These are phyloP conservation scores for Tieghemostelium lacteum DNA, from an alignment of 78 protist species.

Conservation along the genomic window DNA sequence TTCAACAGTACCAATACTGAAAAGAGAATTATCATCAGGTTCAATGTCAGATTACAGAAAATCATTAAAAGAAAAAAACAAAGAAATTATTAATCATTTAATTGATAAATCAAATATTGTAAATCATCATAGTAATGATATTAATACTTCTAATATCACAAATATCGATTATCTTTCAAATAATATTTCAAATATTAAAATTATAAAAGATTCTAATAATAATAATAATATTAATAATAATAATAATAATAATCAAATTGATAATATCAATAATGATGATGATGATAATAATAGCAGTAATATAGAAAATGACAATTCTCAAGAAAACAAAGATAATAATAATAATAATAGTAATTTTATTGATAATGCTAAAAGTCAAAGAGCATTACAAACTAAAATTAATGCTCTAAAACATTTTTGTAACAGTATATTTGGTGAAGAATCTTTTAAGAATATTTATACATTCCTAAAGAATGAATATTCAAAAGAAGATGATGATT, in stretches of 20 bases:
- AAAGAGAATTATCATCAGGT: no score
- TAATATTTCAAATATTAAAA: no score
- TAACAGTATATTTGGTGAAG: conserved; percentile 38
- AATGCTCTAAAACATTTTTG: conserved; percentile 47
- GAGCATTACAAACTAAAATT: conserved; percentile 10
- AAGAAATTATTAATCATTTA: not conserved
- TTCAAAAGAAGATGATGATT: not conserved
- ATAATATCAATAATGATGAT: not conserved
- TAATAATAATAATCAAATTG: not conserved
- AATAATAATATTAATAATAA: not conserved
- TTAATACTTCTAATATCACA: not conserved
- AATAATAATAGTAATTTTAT: not conserved
- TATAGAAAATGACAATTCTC: not conserved
- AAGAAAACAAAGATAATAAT: not conserved
- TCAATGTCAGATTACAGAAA: no score
- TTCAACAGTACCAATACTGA: no score
- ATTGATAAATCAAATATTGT: not conserved
- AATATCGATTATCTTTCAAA: not conserved
- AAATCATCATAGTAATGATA: not conserved
- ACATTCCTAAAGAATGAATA: not conserved
- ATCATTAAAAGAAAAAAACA: not conserved
- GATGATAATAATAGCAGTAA: not conserved
- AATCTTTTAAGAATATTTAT: not conserved
- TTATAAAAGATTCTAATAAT: no score
- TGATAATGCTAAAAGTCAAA: not conserved